Percentiles rank a stretch among this genome's conserved stretches.
Conservation (phyloP, 345 rosid genomes). For the Syzygium oleosum region DNA sequence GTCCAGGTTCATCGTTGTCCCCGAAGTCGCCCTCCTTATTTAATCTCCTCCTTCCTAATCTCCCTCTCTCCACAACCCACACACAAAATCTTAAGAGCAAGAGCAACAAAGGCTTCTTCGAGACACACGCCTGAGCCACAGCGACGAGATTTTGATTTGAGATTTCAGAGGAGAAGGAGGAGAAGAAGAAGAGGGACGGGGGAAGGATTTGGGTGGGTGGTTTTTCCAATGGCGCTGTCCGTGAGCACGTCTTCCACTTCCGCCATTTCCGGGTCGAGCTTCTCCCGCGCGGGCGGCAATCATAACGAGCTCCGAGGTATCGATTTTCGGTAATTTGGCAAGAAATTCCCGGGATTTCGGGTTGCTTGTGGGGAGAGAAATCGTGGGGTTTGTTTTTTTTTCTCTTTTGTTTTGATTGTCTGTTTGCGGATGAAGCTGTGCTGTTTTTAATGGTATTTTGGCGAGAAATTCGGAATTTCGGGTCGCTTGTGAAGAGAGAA, state of each 20-base stretch:
- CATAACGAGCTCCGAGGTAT: constrained; percentile 10
- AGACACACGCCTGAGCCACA: neutral
- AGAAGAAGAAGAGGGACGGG: neutral
- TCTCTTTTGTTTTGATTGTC: neutral
- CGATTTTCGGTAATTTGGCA: neutral
- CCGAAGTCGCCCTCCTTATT: neutral
- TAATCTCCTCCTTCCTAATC: neutral
- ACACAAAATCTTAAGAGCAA: neutral
- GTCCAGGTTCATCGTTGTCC: constrained; percentile 8
- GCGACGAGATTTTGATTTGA: neutral
- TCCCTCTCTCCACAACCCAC: neutral
- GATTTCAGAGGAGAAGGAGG: neutral
- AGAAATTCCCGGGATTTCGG: neutral
- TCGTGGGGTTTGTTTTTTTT: too few species aligned
- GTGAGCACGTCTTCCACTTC: constrained; percentile 1
- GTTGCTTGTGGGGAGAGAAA: neutral
- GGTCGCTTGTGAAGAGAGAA: too few species aligned
- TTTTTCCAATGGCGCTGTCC: neutral
- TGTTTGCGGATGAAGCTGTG: neutral
- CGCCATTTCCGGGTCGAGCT: constrained; percentile 3
- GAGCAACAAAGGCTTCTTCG: neutral
- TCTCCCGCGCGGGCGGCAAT: neutral
- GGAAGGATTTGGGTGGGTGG: neutral
- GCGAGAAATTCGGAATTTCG: too few species aligned
- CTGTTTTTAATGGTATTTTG: neutral